Conservation (phyloP, 768 basidiomycete species). For the Pilatotrama ljubarskyi region DNA sequence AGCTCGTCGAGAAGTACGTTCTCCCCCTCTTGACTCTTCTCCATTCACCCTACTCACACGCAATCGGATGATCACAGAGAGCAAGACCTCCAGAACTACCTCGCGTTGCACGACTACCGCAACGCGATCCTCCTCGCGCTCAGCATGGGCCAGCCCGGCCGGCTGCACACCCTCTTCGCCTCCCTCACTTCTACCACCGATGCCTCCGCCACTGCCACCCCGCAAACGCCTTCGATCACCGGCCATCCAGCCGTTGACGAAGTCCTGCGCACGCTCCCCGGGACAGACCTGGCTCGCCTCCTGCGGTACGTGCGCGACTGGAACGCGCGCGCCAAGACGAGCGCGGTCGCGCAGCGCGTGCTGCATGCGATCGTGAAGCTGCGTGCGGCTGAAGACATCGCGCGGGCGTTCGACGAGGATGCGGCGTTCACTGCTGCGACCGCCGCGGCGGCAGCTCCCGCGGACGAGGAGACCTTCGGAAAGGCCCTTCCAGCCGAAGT, state of each 20-base stretch:
- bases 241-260: slow-evolving; percentile 77
- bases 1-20: slow-evolving; percentile 79
- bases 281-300: slow-evolving; percentile 76
- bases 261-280: slow-evolving; percentile 71
- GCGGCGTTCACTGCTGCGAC: slow-evolving; percentile 15
- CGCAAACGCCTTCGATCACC: slow-evolving; percentile 46
- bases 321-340: slow-evolving; percentile 94
- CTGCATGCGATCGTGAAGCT: slow-evolving; percentile 81
- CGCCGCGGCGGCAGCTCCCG: slow-evolving; percentile 14
- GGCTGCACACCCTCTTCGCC: slow-evolving; percentile 78
- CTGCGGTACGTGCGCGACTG: slow-evolving; percentile 84
- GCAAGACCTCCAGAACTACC: slow-evolving; percentile 92
- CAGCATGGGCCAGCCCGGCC: slow-evolving; percentile 90
- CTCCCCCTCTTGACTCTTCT: no score
- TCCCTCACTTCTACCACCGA: slow-evolving; percentile 44
- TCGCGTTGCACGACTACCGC: slow-evolving; percentile 85
- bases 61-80: slow-evolving; percentile 54
- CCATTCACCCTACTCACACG: neutral
- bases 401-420: slow-evolving; percentile 54
- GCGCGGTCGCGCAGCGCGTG: slow-evolving; percentile 80
- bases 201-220: neutral
- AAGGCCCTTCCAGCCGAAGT: slow-evolving; percentile 11
- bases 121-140: slow-evolving; percentile 91
- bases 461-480: slow-evolving; percentile 25
- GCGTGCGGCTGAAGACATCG: slow-evolving; percentile 71